Evolutionary conservation across 2,329 filamentous ascomycete genomes (phyloP), one percentile per base, ranked within the genome.

Genomic region (Fusarium sp.): DNA sequence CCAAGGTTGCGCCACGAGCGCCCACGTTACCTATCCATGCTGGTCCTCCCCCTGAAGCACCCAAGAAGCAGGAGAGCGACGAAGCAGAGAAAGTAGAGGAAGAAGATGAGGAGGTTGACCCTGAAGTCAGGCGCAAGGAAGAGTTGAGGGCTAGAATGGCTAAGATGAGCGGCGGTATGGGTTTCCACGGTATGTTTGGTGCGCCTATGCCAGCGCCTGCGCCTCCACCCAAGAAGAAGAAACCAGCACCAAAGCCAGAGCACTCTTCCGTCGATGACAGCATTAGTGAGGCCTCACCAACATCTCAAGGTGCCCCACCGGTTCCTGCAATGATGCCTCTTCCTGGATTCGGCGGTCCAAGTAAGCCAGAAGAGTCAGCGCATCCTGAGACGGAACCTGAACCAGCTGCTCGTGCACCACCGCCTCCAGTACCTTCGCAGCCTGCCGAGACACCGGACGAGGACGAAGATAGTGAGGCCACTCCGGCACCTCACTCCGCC

Each of bases 101-200:
- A n/a, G 92, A 94, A 29, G 92, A 94, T 32, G 93, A 94, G 29
- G 93, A 97, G 18, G 85, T 97, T 54, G 95, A 98, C 76, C 94
- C 94, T 2, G 96, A 99, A 79, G 86, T 93, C 24, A 90, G 89
- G 72, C 91, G 95, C 55, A 92, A 91, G 78, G 90, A 97, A 81
- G 95, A 98, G 78, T 85, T 99, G 32, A 90, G 96, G 65, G 94
- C 96, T 67, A 90, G 96, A 74, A 99, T 99, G 94, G 96, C 96
- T 47, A 98, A 97, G 82, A 96, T 99, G 92, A 97, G 95, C 73
- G 95, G 95, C 59, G 95, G 95, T 24, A 97, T 97, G 93, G 94
- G 94, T 49, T 97, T 98, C 91, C 90, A 94, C 78, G 93, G 94
- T 75, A 96, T 98, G 90, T 97, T 97, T 79, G 93, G 93, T 20